These are phyloP conservation scores for Ceratobasidium sp. DNA, from an alignment of 1,284 basidiomycete species.

Conservation along the genomic window DNA sequence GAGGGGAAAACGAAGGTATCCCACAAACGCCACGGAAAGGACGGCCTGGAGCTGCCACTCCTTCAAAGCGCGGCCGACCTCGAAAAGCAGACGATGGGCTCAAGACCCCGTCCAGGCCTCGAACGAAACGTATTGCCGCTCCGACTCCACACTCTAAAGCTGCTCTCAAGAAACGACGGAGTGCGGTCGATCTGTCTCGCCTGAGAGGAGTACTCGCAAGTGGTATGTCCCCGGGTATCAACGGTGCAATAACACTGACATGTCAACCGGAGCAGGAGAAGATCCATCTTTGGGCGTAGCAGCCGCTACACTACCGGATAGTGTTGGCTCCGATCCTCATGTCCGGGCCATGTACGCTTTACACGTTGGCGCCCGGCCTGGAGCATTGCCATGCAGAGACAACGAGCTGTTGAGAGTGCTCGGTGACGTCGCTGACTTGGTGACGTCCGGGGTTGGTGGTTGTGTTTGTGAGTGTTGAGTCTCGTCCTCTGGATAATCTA, in stretches of 20 bases:
- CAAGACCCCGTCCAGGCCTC: conserved; percentile 37
- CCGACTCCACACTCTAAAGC: conserved; percentile 75
- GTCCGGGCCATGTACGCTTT: conserved; percentile 85
- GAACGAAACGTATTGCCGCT: conserved; percentile 47
- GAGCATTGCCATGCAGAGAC: conserved; percentile 88
- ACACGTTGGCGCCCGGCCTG: conserved; percentile 93
- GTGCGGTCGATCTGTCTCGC: conserved; percentile 43
- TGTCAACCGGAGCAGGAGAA: conserved; percentile 46
- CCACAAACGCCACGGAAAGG: conserved; percentile 20
- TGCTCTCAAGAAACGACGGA: conserved; percentile 52
- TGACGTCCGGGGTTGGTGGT: conserved; percentile 92
- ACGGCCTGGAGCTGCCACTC: conserved; percentile 6
- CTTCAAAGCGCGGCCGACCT: conserved; percentile 19
- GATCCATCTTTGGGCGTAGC: conserved; percentile 59
- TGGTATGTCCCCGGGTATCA: conserved; percentile 15
- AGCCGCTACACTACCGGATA: conserved; percentile 24
- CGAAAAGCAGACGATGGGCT: conserved; percentile 4
- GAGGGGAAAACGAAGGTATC: neutral
- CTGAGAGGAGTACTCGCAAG: conserved; percentile 7
- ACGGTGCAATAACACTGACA: neutral
- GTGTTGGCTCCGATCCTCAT: conserved; percentile 65
- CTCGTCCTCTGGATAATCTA: conserved; percentile 8
- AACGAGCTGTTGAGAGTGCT: conserved; percentile 85
- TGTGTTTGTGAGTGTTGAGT: conserved; percentile 80
- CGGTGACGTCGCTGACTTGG: conserved; percentile 80